Percentiles rank a stretch among this genome's conserved stretches.
These are phyloP conservation scores for Kwoniella botswanensis DNA, from an alignment of 768 basidiomycete species.

Conservation along the genomic window DNA sequence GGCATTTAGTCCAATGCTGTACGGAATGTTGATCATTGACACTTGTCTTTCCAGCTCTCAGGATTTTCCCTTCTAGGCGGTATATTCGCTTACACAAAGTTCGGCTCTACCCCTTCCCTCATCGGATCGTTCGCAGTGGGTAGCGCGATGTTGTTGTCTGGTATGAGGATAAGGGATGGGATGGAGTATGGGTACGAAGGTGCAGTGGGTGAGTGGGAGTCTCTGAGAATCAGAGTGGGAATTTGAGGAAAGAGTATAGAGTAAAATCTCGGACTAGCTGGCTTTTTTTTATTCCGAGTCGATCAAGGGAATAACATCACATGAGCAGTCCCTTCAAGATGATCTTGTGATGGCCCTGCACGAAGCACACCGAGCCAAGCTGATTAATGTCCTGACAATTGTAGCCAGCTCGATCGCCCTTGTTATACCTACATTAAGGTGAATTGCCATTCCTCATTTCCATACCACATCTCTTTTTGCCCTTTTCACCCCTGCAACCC, in stretches of 20 bases:
- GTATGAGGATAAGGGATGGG: constrained; percentile 56
- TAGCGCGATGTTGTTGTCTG: constrained; percentile 50
- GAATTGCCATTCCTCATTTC: not conserved
- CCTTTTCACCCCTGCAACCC: not conserved
- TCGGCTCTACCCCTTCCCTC: constrained; percentile 47
- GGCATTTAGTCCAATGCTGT: not conserved
- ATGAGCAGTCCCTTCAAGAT: no score
- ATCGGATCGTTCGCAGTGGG: constrained; percentile 53
- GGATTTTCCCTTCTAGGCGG: constrained; percentile 51
- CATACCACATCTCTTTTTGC: not conserved
- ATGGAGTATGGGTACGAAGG: constrained; percentile 57
- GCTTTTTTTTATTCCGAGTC: no score
- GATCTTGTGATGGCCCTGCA: no score
- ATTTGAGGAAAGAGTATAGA: no score
- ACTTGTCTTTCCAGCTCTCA: constrained; percentile 26
- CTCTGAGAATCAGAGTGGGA: not conserved
- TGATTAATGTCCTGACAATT: not conserved
- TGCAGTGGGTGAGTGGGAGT: constrained; percentile 49
- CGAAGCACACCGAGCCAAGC: no score
- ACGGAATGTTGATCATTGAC: not conserved
- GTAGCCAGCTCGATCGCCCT: constrained; percentile 31
- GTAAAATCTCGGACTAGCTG: no score
- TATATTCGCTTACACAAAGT: constrained; percentile 48
- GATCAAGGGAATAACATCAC: no score
- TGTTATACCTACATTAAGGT: constrained; percentile 31